Conservation (phyloP, 768 basidiomycete genomes). For the Galerina marginata region DNA sequence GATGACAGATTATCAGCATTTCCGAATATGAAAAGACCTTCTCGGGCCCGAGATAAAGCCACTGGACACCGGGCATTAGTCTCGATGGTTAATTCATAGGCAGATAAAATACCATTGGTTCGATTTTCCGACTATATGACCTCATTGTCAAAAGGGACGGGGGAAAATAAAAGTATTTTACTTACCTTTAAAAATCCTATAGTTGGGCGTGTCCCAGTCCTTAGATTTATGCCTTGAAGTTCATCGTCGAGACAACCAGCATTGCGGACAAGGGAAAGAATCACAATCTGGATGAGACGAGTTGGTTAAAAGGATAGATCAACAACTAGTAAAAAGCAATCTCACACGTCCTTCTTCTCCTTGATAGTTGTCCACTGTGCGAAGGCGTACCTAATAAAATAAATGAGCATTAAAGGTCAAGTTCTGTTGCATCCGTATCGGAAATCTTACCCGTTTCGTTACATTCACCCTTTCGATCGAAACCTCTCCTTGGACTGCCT, state of each 20-base stretch:
- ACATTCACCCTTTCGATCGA: slow-evolving; percentile 3
- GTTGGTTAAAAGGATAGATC: not conserved
- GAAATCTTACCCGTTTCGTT: slow-evolving; percentile 7
- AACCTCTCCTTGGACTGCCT: slow-evolving; percentile 22
- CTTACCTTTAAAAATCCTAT: slow-evolving; percentile 80
- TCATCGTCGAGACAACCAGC: slow-evolving; percentile 48
- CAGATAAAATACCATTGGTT: slow-evolving; percentile 48
- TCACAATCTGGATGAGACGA: slow-evolving; percentile 53
- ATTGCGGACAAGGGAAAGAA: slow-evolving; percentile 78
- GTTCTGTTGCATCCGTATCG: not conserved
- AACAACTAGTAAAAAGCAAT: slow-evolving; percentile 1
- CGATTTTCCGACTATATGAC: slow-evolving; percentile 56
- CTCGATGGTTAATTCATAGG: no score
- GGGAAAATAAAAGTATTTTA: not conserved
- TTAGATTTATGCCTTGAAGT: slow-evolving; percentile 21
- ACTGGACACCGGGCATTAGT: slow-evolving; percentile 40
- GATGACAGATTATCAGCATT: slow-evolving; percentile 60
- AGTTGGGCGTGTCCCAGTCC: slow-evolving; percentile 35
- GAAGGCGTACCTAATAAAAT: slow-evolving; percentile 59
- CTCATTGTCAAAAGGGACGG: not conserved
- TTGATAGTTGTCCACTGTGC: slow-evolving; percentile 82
- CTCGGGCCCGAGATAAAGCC: slow-evolving; percentile 73
- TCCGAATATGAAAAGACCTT: slow-evolving; percentile 77
- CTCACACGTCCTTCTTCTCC: slow-evolving; percentile 67
- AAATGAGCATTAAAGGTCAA: not conserved